Evolutionary conservation across 306 rosid genomes (phyloP), one percentile per base, ranked within the genome.

Genomic region (Trifolium pratense): DNA sequence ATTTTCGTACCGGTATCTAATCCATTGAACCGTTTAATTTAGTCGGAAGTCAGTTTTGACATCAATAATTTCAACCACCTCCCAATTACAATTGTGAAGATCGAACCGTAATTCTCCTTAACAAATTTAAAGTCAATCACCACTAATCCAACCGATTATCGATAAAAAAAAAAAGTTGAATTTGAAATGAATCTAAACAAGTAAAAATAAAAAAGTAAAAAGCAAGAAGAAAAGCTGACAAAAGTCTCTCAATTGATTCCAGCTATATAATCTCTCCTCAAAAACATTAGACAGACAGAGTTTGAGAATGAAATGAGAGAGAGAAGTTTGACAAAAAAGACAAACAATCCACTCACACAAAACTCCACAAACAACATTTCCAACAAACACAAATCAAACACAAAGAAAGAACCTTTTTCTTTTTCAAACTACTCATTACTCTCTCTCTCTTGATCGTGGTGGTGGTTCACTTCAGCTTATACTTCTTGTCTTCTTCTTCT

Each of bases 401-500:
- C 12, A 63, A 68, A 67, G 17, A 55, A 55, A 67, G 62, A 60
- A 69, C 81, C 81, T 77, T 78, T 78, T 61, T 46, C 81, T 70
- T 71, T 71, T 56, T 29, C 4, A 40, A 40, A 40, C 46, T 12
- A 23, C 6, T n/a, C 52, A 6, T 32, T 16, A 21, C 75, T 61
- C 57, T 70, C 66, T 23, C 6, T 56, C 49, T 7, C 7, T 32
- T n/a, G 75, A 69, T 59, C 81, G 53, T 32, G 11, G 25, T 32
- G 11, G 25, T 21, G 25, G 14, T 48, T 62, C 68, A 20, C 46
- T 61, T 61, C 67, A 15, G 64, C 25, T 21, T 21, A 1, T 21
- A 5, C 14, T 14, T 6, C 6, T 5, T 29, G 32, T 29, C 32
- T 43, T 58, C 55, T 25, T 20, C n/a, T 25, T 20, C n/a, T 40